These are phyloP conservation scores for Picea sitchensis DNA, from an alignment of 75 land plant genomes.

Conservation along the genomic window DNA sequence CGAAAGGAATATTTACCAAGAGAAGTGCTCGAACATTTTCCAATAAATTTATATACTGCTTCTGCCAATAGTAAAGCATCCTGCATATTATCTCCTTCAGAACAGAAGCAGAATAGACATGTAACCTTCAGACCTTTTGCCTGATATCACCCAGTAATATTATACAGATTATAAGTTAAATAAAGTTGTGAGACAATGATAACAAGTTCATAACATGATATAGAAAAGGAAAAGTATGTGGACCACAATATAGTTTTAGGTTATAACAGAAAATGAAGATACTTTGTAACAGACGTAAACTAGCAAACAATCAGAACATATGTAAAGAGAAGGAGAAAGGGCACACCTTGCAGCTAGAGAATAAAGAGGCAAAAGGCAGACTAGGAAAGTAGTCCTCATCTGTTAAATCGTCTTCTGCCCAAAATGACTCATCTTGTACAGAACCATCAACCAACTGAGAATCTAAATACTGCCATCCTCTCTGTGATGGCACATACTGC, in stretches of 20 bases:
- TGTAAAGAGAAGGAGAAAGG: conserved; percentile 1
- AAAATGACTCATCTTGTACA: conserved; percentile 19
- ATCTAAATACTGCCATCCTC: conserved; percentile 63
- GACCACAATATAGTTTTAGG: not conserved
- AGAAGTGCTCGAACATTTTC: conserved; percentile 17
- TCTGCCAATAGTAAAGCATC: conserved; percentile 88
- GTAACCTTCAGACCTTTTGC: conserved; percentile 83
- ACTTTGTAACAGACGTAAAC: not conserved
- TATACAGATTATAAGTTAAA: not conserved
- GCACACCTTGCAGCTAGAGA: conserved; percentile 81
- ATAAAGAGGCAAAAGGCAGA: conserved; percentile 86
- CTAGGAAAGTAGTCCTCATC: conserved; percentile 83
- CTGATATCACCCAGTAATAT: conserved; percentile 28
- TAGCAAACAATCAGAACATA: not conserved
- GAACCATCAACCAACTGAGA: conserved; percentile 36
- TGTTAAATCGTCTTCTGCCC: conserved; percentile 39
- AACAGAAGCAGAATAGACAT: conserved; percentile 82
- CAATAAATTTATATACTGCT: conserved; percentile 57
- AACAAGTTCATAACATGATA: not conserved
- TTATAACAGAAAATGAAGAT: not conserved
- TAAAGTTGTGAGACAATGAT: not conserved
- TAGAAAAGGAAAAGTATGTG: not conserved
- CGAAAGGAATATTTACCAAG: conserved; percentile 18
- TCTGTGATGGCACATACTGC: conserved; percentile 52
- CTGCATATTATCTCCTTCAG: conserved; percentile 94